Evolutionary conservation across 164 flowering plant genomes (phyloP), one percentile per base, ranked within the genome.

Genomic region (Warburgia ugandensis): DNA sequence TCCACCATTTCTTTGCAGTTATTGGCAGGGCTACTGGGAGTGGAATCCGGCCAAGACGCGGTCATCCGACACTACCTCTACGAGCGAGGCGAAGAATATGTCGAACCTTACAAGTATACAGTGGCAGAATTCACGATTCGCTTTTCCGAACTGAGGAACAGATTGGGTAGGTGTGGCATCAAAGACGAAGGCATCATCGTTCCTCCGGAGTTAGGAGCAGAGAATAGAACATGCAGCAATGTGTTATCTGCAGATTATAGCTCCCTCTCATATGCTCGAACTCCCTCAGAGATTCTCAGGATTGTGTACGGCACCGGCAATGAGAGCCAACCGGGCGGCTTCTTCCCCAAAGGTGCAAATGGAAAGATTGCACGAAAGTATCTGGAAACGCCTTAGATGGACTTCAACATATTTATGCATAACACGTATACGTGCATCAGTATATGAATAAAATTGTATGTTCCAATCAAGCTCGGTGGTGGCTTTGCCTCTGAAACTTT

Each of bases 241-340:
- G 9, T 33, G 6, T 33, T 50, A 9, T 23, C 41, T 3, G 52
- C 52, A 6, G 35, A 48, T 5, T 3, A 21, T 37, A 4, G 16
- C 23, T 48, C 14, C 5, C 35, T 30, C 2, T n/a, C 33, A 8
- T 29, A 47, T n/a, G 32, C 33, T 1, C n/a, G 35, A 30, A 48
- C 37, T 11, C 37, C 60, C 1, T 50, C 55, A 0, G 60, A 62
- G 59, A 30, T 50, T 12, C 25, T 62, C 17, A 49, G 66, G 29
- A 43, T 12, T n/a, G 43, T 63, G 6, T 63, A 63, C 5, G 28
- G 39, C 6, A 45, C 56, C 8, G 64, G 50, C 32, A 27, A 25
- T 43, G 77, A 75, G 41, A 20, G 20, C 35, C 6, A 17, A n/a
- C 75, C 73, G 0, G 71, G 77, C 8, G 76, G 76, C 2, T 73